A percentile compares a stretch with the other conserved stretches of the same genome.
Conservation (phyloP, 106 monocot genomes). For the Dioscorea alata region DNA sequence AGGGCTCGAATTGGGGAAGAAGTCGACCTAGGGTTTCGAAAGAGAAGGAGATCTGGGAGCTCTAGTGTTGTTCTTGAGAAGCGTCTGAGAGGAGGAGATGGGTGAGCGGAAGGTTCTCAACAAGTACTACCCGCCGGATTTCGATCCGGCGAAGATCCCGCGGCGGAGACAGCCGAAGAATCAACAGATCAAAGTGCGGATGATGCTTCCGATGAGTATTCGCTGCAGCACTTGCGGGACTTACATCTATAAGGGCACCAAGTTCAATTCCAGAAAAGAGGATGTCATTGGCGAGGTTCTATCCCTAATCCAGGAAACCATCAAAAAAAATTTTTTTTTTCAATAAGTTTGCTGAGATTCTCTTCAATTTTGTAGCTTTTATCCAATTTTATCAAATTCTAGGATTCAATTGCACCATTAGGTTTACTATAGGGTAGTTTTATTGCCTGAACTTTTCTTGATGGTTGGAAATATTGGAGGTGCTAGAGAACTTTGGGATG, state of each 20-base stretch:
- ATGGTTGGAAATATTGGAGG: too few species aligned
- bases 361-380: too few species aligned
- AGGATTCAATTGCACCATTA: too few species aligned
- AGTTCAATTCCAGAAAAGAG: conserved; percentile 98
- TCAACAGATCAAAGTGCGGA: conserved; percentile 91
- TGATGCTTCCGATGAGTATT: conserved; percentile 99
- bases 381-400: too few species aligned
- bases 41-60: neutral
- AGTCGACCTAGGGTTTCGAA: too few species aligned
- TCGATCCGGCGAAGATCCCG: conserved; percentile 96
- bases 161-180: conserved; percentile 79
- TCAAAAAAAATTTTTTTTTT: conserved; percentile 3
- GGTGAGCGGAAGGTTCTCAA: conserved; percentile 93
- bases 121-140: conserved; percentile 98
- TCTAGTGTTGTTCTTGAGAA: neutral
- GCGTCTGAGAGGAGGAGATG: conserved; percentile 29
- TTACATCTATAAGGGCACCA: conserved; percentile 98
- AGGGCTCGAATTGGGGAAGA: too few species aligned
- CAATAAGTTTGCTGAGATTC: neutral
- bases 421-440: too few species aligned
- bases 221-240: conserved; percentile 87
- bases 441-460: too few species aligned
- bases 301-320: neutral
- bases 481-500: too few species aligned
- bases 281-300: conserved; percentile 83